Base-by-base conservation (phyloP, 2,329 filamentous ascomycete species). In the Fusarium veterinarium region DNA sequence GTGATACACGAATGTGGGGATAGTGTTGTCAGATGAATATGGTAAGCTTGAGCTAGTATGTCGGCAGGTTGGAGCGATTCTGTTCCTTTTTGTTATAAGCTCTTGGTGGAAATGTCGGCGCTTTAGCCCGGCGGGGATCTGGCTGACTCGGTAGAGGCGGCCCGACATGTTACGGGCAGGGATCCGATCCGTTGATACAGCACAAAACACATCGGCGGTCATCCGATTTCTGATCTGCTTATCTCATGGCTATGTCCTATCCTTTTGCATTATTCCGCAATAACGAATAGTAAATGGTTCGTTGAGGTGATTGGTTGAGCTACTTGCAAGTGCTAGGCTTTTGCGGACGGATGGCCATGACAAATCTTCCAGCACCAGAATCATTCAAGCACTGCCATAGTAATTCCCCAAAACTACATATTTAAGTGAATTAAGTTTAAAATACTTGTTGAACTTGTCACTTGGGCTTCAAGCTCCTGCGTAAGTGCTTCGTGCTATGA, bases 231-330 rank as follows among this genome's bases (percentile, higher is more conserved):
- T 10, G 6, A 6, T 10, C 7, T 28, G 2, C 40, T 48, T 48
- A 48, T 57, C 30, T 28, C 7, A 28, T 28, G 0, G 9, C 19
- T 16, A 28, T 8, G 17, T 4, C 1, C 1, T 51, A 19, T 19
- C 19, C 12, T 6, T 5, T 28, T 17, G 1, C 0, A 3, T 25
- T 23, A 13, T 46, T 7, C 10, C 2, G 3, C 20, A 14, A 6
- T 8, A 8, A 28, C 6, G 17, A 6, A 52, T 20, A 19, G 10
- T 9, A 3, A 5, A 11, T 23, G 10, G 13, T 23, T 49, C 8
- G 11, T 10, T 48, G 30, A 17, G 30, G 6, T 23, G 30, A 23
- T 11, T 23, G 16, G 16, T 13, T 23, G 16, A 23, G 16, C 16
- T 49, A 19, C 20, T 49, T 23, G 8, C 5, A 3, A 17, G 28